Conservation (phyloP, 1,284 basidiomycete genomes). For the Ganoderma multipileum region DNA sequence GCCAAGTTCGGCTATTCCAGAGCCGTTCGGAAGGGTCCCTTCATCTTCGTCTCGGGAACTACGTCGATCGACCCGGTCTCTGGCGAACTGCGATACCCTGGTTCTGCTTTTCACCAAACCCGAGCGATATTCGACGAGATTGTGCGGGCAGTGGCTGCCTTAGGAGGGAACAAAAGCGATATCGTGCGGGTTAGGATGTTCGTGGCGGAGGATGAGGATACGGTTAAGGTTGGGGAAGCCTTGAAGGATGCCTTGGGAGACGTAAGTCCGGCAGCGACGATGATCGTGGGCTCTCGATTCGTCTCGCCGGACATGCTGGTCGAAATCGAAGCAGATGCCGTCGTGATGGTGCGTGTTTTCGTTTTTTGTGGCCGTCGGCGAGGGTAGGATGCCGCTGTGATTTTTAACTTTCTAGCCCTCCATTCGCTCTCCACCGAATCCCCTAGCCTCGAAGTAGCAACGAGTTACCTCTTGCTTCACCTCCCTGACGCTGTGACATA, state of each 20-base stretch:
- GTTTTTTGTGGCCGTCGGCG: neutral
- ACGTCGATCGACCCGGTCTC: constrained; percentile 53
- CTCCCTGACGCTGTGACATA: neutral
- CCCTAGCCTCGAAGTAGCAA: neutral
- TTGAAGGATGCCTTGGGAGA: constrained; percentile 51
- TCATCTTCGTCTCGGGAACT: constrained; percentile 58
- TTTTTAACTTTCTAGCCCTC: neutral
- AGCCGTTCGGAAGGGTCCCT: constrained; percentile 54
- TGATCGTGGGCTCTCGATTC: constrained; percentile 55
- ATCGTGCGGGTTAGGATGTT: constrained; percentile 57
- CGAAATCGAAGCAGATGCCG: constrained; percentile 57
- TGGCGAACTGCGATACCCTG: constrained; percentile 47
- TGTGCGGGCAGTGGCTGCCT: constrained; percentile 45
- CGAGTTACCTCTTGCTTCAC: neutral
- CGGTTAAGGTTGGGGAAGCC: constrained; percentile 49
- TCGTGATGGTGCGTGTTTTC: constrained; percentile 30
- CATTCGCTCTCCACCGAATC: neutral
- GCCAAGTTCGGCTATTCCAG: constrained; percentile 54
- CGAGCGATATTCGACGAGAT: constrained; percentile 51
- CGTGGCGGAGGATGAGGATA: constrained; percentile 48
- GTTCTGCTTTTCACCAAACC: constrained; percentile 54
- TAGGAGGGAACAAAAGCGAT: constrained; percentile 50
- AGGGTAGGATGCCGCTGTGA: neutral
- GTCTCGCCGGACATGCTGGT: constrained; percentile 54
- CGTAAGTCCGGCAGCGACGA: constrained; percentile 54